These are phyloP conservation scores for Magnaporthiopsis rhizophila DNA, from an alignment of 2,329 filamentous ascomycete genomes.

Conservation along the genomic window DNA sequence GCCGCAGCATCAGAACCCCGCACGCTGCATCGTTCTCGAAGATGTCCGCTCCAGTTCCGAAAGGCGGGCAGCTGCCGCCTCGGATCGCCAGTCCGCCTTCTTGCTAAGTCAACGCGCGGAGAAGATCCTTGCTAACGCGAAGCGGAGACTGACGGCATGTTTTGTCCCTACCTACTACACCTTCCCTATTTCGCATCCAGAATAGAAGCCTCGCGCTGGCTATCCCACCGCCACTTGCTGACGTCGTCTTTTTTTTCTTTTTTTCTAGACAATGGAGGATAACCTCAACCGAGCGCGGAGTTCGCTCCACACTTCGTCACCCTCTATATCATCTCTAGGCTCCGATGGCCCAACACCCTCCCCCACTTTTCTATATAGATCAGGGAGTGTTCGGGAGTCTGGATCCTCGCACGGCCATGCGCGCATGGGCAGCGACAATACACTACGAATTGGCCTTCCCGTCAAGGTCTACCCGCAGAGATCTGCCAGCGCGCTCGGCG, in stretches of 20 bases:
- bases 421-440: constrained; percentile 55
- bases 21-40: neutral
- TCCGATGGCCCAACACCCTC: constrained; percentile 47
- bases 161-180: neutral
- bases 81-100: neutral
- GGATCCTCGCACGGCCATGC: constrained; percentile 38
- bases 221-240: neutral
- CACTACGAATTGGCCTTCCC: constrained; percentile 35
- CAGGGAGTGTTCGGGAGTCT: constrained; percentile 19
- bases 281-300: constrained; percentile 75
- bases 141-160: constrained; percentile 76
- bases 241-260: constrained; percentile 8
- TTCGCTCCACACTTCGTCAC: constrained; percentile 52
- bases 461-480: constrained; percentile 40
- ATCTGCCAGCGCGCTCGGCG: constrained; percentile 56
- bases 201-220: neutral
- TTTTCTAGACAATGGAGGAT: constrained; percentile 88
- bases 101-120: constrained; percentile 78
- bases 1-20: constrained; percentile 8
- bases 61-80: neutral
- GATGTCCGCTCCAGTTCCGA: neutral
- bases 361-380: constrained; percentile 36
- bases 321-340: constrained; percentile 56
- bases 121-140: constrained; percentile 86
- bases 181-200: neutral